Conservation (phyloP, 495 filamentous ascomycete genomes). For the Chlorociboria aeruginascens region DNA sequence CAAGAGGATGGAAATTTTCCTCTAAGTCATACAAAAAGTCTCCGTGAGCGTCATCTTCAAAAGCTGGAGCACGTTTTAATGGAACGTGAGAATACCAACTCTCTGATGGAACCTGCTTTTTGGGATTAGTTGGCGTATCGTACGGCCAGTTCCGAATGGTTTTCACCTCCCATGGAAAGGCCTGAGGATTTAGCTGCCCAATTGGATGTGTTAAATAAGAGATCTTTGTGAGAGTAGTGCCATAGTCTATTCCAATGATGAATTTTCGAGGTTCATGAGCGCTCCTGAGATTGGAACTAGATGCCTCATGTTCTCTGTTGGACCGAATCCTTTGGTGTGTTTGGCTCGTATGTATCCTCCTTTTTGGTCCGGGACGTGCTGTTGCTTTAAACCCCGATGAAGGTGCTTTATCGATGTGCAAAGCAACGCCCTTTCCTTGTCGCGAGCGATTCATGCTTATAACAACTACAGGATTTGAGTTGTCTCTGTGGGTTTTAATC, state of each 20-base stretch:
- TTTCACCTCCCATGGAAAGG: not conserved
- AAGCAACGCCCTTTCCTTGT: too few relatives aligned
- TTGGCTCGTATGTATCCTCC: too few relatives aligned
- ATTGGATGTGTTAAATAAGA: not conserved
- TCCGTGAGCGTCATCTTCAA: not conserved
- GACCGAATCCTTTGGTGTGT: too few relatives aligned
- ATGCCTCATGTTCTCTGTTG: too few relatives aligned
- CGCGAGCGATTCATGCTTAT: too few relatives aligned
- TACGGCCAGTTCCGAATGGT: slow-evolving; percentile 5
- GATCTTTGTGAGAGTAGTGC: slow-evolving; percentile 3
- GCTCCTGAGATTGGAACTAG: too few relatives aligned
- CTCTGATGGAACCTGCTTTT: slow-evolving; percentile 4
- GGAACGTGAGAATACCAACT: slow-evolving; percentile 4
- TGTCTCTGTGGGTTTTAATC: too few relatives aligned
- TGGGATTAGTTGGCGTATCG: not conserved
- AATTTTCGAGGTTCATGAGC: too few relatives aligned
- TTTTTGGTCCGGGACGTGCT: too few relatives aligned
- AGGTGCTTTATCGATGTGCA: too few relatives aligned
- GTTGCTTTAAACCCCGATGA: too few relatives aligned
- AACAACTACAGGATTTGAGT: too few relatives aligned
- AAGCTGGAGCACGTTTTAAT: not conserved
- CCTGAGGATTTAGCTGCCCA: not conserved
- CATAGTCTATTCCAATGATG: slow-evolving; percentile 4
- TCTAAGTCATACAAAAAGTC: not conserved
- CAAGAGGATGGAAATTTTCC: not conserved